Conservation (phyloP, 805 yeast species). For the fission yeast (Schizosaccharomyces pombe) region DNA sequence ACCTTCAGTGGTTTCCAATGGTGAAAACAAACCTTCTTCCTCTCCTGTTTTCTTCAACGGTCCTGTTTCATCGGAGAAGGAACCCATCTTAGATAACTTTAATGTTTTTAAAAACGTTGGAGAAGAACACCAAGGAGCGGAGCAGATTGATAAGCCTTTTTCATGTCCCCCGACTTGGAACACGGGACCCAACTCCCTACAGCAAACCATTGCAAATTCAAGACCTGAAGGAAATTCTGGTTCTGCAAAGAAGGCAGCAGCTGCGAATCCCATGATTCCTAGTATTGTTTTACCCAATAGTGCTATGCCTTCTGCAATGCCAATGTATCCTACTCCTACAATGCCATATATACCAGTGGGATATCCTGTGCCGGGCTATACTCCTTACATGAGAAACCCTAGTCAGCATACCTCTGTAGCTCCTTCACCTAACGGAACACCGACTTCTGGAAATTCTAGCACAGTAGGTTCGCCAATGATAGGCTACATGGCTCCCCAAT, state of each 20-base stretch:
- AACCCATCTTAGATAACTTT: neutral
- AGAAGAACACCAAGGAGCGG: neutral
- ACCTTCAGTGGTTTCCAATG: neutral
- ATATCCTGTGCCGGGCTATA: neutral
- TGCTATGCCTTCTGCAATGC: neutral
- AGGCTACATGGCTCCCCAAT: neutral
- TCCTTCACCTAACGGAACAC: neutral
- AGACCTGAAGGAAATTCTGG: neutral
- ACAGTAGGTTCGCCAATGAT: neutral
- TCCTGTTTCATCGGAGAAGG: neutral
- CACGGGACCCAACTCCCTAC: neutral
- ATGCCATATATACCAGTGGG: neutral
- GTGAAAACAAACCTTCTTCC: neutral
- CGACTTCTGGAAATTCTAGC: neutral
- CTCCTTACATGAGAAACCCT: neutral
- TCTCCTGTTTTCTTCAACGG: neutral
- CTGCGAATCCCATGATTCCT: neutral
- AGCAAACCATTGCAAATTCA: neutral
- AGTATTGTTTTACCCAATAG: neutral
- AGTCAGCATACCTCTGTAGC: neutral
- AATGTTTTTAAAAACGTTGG: neutral
- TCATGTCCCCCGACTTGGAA: slow-evolving; percentile 2
- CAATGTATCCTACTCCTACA: neutral
- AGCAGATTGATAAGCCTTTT: neutral
- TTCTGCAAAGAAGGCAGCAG: neutral